phyloP scores from a whole-genome alignment of 768 basidiomycete species.

The Trametopsis cervina region DNA sequence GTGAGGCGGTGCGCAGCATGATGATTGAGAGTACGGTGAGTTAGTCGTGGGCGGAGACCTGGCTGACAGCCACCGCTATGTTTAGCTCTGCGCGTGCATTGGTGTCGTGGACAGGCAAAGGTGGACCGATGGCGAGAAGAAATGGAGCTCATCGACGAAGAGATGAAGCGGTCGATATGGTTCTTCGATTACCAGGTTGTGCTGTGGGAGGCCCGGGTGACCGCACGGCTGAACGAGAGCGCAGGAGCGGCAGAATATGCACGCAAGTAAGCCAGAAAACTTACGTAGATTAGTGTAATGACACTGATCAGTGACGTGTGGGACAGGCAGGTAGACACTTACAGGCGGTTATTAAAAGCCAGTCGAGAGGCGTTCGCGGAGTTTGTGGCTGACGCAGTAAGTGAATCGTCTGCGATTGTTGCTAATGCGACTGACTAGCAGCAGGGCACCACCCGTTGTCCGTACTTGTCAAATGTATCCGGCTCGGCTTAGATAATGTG shows the following conservation, averaged over 20 bases:
- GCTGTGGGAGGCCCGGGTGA: neutral
- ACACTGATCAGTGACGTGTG: too few species aligned
- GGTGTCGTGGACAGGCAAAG: conserved; percentile 3
- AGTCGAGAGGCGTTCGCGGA: too few species aligned
- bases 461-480: too few species aligned
- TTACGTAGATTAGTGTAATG: too few species aligned
- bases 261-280: neutral
- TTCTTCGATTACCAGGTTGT: conserved; percentile 3
- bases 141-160: neutral
- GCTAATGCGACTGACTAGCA: too few species aligned
- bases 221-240: neutral
- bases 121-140: conserved; percentile 2
- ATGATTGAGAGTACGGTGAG: neutral
- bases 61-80: neutral
- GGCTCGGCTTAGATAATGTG: too few species aligned
- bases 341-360: too few species aligned
- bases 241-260: neutral
- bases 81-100: conserved; percentile 3
- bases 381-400: too few species aligned
- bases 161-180: neutral
- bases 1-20: neutral
- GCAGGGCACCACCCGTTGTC: too few species aligned
- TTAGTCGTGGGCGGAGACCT: neutral
- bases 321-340: too few species aligned
- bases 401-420: too few species aligned